Evolutionary conservation across 208 protist species (phyloP).

Genomic region (Porcisia deanei): DNA sequence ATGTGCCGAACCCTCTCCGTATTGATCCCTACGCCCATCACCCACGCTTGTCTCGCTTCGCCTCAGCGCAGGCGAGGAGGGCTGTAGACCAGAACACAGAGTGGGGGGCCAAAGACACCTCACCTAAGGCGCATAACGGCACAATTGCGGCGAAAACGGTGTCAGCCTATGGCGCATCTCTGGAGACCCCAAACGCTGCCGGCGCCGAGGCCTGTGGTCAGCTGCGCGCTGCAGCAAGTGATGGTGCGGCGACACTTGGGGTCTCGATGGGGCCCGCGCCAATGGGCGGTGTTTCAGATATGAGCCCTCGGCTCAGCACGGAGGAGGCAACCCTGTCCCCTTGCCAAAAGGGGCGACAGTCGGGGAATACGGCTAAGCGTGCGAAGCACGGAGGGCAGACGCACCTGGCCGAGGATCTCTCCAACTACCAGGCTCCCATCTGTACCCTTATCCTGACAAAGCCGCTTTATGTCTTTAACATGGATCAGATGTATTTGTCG

Average conservation of each 20-base stretch:
- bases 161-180: not conserved
- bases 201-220: not conserved
- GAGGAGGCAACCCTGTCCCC: not conserved
- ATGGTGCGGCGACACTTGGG: not conserved
- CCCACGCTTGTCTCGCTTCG: conserved; percentile 42
- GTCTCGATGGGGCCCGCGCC: not conserved
- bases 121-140: not conserved
- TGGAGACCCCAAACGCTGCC: not conserved
- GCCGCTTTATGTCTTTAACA: conserved; percentile 47
- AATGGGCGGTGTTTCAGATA: not conserved
- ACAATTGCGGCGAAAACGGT: not conserved
- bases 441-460: conserved; percentile 27
- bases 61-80: not conserved
- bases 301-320: not conserved
- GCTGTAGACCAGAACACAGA: not conserved
- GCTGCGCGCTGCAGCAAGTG: not conserved
- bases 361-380: not conserved
- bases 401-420: not conserved
- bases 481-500: conserved; percentile 45
- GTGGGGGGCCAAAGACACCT: not conserved
- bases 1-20: conserved; percentile 22
- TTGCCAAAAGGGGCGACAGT: not conserved
- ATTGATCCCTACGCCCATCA: conserved; percentile 56
- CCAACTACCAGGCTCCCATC: conserved; percentile 43
- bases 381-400: not conserved